Conservation (phyloP, 2,329 filamentous ascomycete genomes). For the Penicillium sp. region DNA sequence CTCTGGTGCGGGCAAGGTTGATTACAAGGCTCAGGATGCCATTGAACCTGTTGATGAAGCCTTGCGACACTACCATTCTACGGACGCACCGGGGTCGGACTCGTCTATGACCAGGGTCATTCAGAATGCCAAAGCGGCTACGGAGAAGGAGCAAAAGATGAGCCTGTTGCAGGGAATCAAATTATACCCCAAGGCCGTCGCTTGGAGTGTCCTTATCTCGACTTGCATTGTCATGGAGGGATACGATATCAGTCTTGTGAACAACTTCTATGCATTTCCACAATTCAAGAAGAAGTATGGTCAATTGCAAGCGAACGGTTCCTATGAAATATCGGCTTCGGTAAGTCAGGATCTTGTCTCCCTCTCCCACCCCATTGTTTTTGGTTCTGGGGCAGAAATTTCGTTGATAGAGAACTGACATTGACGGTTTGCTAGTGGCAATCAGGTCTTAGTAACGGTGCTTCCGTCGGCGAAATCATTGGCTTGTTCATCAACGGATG, state of each 20-base stretch:
- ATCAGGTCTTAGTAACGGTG: slow-evolving; percentile 46
- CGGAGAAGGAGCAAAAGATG: slow-evolving; percentile 61
- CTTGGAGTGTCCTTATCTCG: slow-evolving; percentile 82
- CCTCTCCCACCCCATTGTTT: background rate
- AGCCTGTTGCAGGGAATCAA: slow-evolving; percentile 72
- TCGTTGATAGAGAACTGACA: background rate
- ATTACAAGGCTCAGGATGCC: slow-evolving; percentile 12
- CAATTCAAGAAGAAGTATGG: slow-evolving; percentile 46
- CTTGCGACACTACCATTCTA: slow-evolving; percentile 10
- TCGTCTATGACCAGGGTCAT: slow-evolving; percentile 35
- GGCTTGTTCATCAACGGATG: slow-evolving; percentile 54
- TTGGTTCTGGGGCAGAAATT: background rate
- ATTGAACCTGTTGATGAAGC: slow-evolving; percentile 25
- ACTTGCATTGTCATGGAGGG: slow-evolving; percentile 91
- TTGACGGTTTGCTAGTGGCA: slow-evolving; percentile 41
- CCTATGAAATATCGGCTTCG: slow-evolving; percentile 41
- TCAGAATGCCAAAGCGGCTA: slow-evolving; percentile 43
- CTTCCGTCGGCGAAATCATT: slow-evolving; percentile 49
- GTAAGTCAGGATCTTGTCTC: slow-evolving; percentile 26
- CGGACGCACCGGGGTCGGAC: slow-evolving; percentile 22
- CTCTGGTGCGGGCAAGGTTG: background rate
- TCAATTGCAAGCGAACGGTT: slow-evolving; percentile 29
- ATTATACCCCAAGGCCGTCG: slow-evolving; percentile 83
- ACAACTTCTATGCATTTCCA: slow-evolving; percentile 67
- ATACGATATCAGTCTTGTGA: slow-evolving; percentile 78